Base-by-base conservation (phyloP, 345 rosid genomes). In the Erucastrum elatum region DNA sequence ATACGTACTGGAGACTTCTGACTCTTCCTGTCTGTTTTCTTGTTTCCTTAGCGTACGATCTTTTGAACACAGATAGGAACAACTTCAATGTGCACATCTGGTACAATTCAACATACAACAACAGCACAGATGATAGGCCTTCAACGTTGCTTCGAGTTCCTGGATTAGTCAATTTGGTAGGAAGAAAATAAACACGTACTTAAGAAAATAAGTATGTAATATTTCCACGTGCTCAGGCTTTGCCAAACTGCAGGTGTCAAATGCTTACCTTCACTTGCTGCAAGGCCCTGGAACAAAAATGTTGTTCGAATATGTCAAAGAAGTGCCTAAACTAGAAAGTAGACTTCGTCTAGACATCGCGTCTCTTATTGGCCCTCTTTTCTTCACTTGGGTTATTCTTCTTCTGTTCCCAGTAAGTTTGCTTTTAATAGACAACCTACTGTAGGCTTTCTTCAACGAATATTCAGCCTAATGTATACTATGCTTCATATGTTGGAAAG, bases 371-470 rank as follows among this genome's bases (percentile, higher is more conserved):
- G 98, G 99, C 39, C 83, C 97, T 6, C 87, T 95, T 76, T 93
- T 95, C 90, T 95, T 95, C 41, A 66, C 80, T 46, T 81, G 81
- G 84, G 84, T 81, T 49, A 34, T 81, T 35, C 81, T 81, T 72
- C 96, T 87, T 74, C 90, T 93, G 44, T 93, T 93, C 80, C 96
- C 98, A 13, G 99, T 95, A 86, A 93, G 99, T 82, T 62, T 72
- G 11, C 13, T 55, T 72, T 71, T 7, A 6, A 4, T 55, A 58
- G 34, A 39, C 12, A 39, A 39, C 44, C 3, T 39, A 63, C 39
- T 60, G 0, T 1, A 12, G 55, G 33, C 51, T 39, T 68, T 37
- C 13, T 46, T 4, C 12, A 27, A 75, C 56, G 31, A 66, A 10
- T 73, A 31, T 3, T 13, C 46, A 67, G 30, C 17, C n/a, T 68